Conservation (phyloP, 257 asterid species). For the Osmanthus fragrans region DNA sequence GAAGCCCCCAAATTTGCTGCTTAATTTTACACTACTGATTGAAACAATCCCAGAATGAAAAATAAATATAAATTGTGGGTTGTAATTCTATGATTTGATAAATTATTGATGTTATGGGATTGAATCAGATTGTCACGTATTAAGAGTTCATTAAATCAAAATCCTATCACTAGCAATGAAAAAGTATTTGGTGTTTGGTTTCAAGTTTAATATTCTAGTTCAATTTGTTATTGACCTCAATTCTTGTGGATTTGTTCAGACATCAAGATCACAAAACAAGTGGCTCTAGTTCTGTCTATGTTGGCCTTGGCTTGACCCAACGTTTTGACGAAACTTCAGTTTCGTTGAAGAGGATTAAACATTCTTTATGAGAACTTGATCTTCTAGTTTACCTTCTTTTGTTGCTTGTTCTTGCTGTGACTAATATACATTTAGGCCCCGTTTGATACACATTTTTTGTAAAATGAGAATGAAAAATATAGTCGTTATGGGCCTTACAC, state of each 20-base stretch:
- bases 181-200: neutral
- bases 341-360: neutral
- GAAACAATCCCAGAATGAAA: neutral
- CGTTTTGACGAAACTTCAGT: neutral
- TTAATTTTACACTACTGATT: constrained; percentile 17
- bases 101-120: neutral
- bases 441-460: too few relatives aligned
- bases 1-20: constrained; percentile 95
- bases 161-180: neutral
- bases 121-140: neutral
- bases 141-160: neutral
- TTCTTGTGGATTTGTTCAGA: neutral
- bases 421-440: neutral
- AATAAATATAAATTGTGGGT: neutral
- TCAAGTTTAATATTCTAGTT: neutral
- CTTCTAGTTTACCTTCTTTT: neutral
- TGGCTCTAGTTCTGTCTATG: neutral
- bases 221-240: neutral
- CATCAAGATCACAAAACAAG: neutral
- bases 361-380: neutral
- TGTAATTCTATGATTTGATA: neutral
- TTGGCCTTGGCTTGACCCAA: neutral
- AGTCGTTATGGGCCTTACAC: too few relatives aligned
- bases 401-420: neutral
- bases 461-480: too few relatives aligned